Percentiles rank a stretch among this genome's conserved stretches.
Conservation (phyloP, 2,329 filamentous ascomycete genomes). For the Coniochaeta sp. region DNA sequence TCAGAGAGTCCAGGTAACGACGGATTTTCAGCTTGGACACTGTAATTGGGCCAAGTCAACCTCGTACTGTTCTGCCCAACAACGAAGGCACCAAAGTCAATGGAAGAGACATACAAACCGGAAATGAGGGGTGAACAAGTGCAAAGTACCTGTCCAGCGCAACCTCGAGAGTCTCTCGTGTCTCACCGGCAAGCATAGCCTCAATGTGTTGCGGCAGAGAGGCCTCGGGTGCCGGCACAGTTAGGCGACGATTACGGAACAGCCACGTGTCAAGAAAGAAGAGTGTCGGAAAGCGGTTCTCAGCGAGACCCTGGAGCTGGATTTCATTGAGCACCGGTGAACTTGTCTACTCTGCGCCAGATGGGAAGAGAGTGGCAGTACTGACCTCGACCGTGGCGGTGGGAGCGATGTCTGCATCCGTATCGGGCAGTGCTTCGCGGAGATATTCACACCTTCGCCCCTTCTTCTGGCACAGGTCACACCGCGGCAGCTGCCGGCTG, state of each 20-base stretch:
- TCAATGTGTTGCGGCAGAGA: slow-evolving; percentile 4
- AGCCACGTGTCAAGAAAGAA: slow-evolving; percentile 12
- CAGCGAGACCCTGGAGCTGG: not conserved
- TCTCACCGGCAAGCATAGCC: not conserved
- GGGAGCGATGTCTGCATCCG: not conserved
- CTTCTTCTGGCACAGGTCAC: slow-evolving; percentile 7
- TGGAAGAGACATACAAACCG: slow-evolving; percentile 3
- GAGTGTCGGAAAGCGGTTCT: slow-evolving; percentile 3
- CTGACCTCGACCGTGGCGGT: not conserved
- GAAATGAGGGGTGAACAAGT: slow-evolving; percentile 5
- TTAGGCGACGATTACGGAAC: slow-evolving; percentile 1
- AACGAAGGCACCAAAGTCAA: too few species aligned
- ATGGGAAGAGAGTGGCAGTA: not conserved
- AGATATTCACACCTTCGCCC: slow-evolving; percentile 5
- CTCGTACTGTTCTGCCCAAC: too few species aligned
- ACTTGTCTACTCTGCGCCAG: not conserved
- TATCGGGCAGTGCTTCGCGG: slow-evolving; percentile 1
- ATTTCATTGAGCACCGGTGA: not conserved
- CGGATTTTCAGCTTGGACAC: not conserved
- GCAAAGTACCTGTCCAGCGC: slow-evolving; percentile 6
- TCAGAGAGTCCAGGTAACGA: not conserved
- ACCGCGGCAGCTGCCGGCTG: slow-evolving; percentile 5
- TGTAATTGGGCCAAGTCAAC: not conserved
- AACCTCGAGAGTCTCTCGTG: not conserved
- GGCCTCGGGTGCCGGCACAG: not conserved